Evolutionary conservation across 495 filamentous ascomycete genomes (phyloP).

Genomic region (Aspergillus saccharolyticus): DNA sequence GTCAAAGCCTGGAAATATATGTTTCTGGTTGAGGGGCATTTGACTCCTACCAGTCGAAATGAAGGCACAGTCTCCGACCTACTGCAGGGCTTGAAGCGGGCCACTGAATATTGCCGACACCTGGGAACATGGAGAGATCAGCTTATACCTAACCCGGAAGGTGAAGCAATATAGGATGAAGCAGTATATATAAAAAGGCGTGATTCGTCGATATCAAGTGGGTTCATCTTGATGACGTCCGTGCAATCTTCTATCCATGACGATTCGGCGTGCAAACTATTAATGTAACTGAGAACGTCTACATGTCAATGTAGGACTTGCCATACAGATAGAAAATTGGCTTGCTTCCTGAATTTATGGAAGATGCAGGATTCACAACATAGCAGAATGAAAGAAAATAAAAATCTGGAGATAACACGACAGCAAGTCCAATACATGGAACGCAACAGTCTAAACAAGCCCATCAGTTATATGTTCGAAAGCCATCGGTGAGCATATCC

Average conservation of each 20-base stretch:
- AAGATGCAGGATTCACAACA: background rate
- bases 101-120: constrained; percentile 36
- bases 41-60: constrained; percentile 27
- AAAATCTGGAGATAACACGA: background rate
- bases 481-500: constrained; percentile 22
- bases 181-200: background rate
- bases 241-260: background rate
- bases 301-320: background rate
- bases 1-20: constrained; percentile 80
- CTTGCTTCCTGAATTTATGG: background rate
- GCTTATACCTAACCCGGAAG: constrained; percentile 10
- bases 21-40: constrained; percentile 89
- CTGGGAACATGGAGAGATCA: constrained; percentile 43
- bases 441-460: constrained; percentile 23
- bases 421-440: constrained; percentile 15
- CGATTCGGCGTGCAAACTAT: background rate
- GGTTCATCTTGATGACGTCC: background rate
- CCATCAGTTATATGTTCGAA: constrained; percentile 21
- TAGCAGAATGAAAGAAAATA: constrained; percentile 7
- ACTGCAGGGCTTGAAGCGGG: constrained; percentile 23
- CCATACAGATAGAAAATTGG: background rate
- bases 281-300: background rate
- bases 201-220: background rate
- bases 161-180: background rate
- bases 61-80: constrained; percentile 26